A percentile compares a stretch with the other conserved stretches of the same genome.
Conservation (phyloP, 352 stramenopile species). For the Phytopythium vexans region DNA sequence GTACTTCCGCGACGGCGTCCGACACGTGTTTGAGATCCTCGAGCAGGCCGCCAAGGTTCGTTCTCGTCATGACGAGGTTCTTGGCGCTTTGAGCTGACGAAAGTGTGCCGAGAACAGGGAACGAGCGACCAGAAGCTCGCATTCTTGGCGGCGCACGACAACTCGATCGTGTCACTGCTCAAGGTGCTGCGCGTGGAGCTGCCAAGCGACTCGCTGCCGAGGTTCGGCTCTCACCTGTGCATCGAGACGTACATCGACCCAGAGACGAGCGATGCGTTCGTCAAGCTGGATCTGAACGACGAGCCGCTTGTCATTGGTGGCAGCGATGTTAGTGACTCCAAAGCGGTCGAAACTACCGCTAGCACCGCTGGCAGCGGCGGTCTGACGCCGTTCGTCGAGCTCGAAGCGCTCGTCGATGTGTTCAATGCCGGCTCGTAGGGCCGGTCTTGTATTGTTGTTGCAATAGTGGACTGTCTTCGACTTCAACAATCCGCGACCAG, state of each 20-base stretch:
- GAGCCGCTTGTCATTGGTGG: constrained; percentile 4
- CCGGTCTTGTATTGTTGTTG: too few species aligned
- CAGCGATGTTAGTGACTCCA: not conserved
- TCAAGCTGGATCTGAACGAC: constrained; percentile 7
- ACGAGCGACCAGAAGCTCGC: constrained; percentile 15
- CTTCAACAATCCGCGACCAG: too few species aligned
- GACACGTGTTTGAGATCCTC: constrained; percentile 11
- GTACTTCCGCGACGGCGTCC: constrained; percentile 12
- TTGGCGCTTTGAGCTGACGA: not conserved
- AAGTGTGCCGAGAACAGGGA: not conserved
- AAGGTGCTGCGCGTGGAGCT: constrained; percentile 17
- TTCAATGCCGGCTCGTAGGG: constrained; percentile 17
- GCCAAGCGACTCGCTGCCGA: constrained; percentile 6
- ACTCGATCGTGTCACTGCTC: constrained; percentile 18
- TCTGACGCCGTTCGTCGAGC: constrained; percentile 42
- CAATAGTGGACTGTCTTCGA: too few species aligned
- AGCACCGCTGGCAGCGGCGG: constrained; percentile 10
- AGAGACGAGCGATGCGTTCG: not conserved
- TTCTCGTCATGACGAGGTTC: not conserved
- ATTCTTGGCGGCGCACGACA: constrained; percentile 27
- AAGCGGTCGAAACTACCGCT: not conserved
- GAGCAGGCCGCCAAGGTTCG: constrained; percentile 6
- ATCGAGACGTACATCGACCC: constrained; percentile 11
- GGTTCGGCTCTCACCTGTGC: constrained; percentile 12
- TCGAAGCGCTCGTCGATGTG: constrained; percentile 29